Base-by-base conservation (phyloP, 805 yeast species). In the Ascoidea rubescens region DNA sequence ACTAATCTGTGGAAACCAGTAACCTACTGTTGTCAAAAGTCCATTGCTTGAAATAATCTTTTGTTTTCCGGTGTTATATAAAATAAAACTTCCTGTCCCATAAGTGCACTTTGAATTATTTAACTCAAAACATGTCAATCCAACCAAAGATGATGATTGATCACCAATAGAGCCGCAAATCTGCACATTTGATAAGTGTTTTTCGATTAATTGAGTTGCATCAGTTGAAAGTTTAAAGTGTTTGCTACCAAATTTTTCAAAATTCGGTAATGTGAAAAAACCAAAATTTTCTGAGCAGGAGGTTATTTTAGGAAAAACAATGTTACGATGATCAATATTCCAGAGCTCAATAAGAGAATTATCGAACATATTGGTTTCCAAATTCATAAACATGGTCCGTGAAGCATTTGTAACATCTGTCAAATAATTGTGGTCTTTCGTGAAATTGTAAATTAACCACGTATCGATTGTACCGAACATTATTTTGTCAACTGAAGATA, bases 401-500 rank as follows among this genome's bases (percentile, higher is more conserved):
- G 93, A 80, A 14, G 97, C 97, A 66, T 90, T 90, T 51, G 96
- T 82, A 31, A 89, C 82, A 67, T 90, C 98, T 1, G 96, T 81
- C 48, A 86, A 83, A 64, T 78, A 87, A 0, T 82, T 66, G 50
- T 77, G 74, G 60, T 83, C 83, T 60, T 73, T 72, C 37, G 96
- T 85, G 64, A 90, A 70, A 62, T 88, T 84, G 68, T 86, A 87
- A 55, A 90, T 80, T 56, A 90, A 75, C 98, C 98, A 90, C 17
- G 96, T 80, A 67, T 90, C 98, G 48, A 91, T 84, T 31, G 97
- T 90, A 54, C 96, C 96, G 64, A 89, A 89, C 84, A 87, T 84
- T 61, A 89, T 72, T 63, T 77, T 76, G 17, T 74, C 73, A 50
- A 53, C 57, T 28, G 48, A 45, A 6, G 53, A 45, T 31, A 54